Conservation (phyloP, 805 yeast genomes). For the Suhomyces pyralidae region DNA sequence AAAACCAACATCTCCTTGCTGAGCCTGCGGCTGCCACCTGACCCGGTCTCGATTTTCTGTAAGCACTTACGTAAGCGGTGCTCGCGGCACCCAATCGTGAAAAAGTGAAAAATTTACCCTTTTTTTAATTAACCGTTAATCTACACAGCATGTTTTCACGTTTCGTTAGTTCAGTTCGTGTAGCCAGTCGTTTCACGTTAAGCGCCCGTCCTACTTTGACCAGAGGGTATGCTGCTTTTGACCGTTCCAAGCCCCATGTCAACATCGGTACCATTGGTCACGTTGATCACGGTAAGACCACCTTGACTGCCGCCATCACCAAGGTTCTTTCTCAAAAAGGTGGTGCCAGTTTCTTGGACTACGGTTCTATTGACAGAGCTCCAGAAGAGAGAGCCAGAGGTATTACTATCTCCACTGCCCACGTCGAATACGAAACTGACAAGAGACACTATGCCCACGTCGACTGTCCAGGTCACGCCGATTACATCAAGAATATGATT, state of each 20-base stretch:
- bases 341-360: conserved; percentile 92
- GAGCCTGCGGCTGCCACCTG: background rate
- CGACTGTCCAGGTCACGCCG: conserved; percentile 99
- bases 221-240: conserved; percentile 66
- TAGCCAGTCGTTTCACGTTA: conserved; percentile 19
- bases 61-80: conserved; percentile 1
- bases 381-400: conserved; percentile 99
- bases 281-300: conserved; percentile 98
- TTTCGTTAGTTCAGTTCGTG: conserved; percentile 27
- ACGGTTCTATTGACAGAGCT: conserved; percentile 90
- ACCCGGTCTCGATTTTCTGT: background rate
- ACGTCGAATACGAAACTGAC: conserved; percentile 93
- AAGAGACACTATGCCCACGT: conserved; percentile 97
- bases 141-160: conserved; percentile 24
- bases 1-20: background rate
- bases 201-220: conserved; percentile 27
- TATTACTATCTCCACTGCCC: conserved; percentile 96
- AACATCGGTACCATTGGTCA: conserved; percentile 98
- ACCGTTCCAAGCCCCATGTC: conserved; percentile 94
- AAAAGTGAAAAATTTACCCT: conserved; percentile 1
- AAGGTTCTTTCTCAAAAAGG: conserved; percentile 85
- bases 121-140: conserved; percentile 1
- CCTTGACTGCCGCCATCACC: conserved; percentile 97
- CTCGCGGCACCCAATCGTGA: background rate
- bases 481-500: conserved; percentile 98